Evolutionary conservation across 108 stramenopile genomes (phyloP).

Genomic region (Chaetoceros muelleri): DNA sequence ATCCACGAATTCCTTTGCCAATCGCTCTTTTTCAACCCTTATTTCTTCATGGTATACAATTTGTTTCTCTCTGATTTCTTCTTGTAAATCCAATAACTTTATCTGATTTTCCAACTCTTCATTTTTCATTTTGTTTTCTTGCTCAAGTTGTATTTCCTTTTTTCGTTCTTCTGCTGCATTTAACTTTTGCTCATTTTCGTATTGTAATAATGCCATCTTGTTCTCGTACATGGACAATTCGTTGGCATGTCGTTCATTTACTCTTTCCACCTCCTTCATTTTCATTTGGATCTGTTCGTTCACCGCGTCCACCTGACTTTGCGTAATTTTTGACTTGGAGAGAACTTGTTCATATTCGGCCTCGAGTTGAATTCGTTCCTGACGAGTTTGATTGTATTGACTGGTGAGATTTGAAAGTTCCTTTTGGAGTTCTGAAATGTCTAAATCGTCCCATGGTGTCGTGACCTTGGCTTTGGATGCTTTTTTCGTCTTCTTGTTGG

Average conservation of each 20-base stretch:
- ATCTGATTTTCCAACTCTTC: background rate
- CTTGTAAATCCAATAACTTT: background rate
- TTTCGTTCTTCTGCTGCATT: background rate
- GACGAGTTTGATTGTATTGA: background rate
- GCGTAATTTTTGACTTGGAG: background rate
- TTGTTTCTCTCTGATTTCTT: background rate
- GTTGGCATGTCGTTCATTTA: background rate
- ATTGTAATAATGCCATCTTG: background rate
- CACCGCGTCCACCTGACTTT: background rate
- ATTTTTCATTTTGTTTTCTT: background rate
- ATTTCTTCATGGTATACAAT: background rate
- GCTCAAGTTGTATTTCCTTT: background rate
- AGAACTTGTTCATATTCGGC: background rate
- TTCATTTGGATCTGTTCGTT: background rate
- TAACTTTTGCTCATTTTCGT: background rate
- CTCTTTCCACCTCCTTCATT: background rate
- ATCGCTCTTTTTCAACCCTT: background rate
- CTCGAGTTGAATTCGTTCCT: background rate
- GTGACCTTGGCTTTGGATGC: background rate
- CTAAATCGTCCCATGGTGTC: background rate
- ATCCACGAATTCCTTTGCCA: background rate
- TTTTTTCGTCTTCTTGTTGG: background rate
- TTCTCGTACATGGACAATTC: background rate
- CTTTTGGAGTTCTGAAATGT: background rate
- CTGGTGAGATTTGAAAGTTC: background rate